Percentiles rank a stretch among this genome's conserved stretches.
Evolutionary conservation across 2,329 filamentous ascomycete genomes (phyloP).

Genomic region (Epichloe glyceriae): DNA sequence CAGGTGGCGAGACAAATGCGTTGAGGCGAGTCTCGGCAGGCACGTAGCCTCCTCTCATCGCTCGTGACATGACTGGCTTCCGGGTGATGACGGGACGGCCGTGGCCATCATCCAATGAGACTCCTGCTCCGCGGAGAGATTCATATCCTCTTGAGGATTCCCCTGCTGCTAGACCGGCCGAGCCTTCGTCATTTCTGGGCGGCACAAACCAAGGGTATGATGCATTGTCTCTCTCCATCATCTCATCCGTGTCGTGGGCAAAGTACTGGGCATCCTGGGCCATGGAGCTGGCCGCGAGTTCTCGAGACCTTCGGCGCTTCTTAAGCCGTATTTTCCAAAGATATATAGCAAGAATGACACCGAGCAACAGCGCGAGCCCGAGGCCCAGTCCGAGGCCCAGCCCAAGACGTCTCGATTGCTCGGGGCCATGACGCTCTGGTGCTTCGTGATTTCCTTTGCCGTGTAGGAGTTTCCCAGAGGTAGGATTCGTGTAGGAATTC

Average conservation of each 20-base stretch:
- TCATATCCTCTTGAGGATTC: slow-evolving; percentile 37
- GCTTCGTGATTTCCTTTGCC: slow-evolving; percentile 8
- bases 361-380: slow-evolving; percentile 31
- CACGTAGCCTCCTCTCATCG: slow-evolving; percentile 18
- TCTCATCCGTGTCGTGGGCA: slow-evolving; percentile 30
- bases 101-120: slow-evolving; percentile 15
- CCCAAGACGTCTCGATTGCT: slow-evolving; percentile 29
- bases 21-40: slow-evolving; percentile 17
- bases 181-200: not conserved
- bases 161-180: slow-evolving; percentile 10
- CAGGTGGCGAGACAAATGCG: slow-evolving; percentile 19
- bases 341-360: slow-evolving; percentile 33
- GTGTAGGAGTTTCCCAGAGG: slow-evolving; percentile 1
- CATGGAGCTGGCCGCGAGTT: slow-evolving; percentile 34
- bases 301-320: slow-evolving; percentile 23
- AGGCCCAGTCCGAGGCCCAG: slow-evolving; percentile 54
- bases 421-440: slow-evolving; percentile 10
- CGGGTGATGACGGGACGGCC: slow-evolving; percentile 20
- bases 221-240: slow-evolving; percentile 26
- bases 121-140: slow-evolving; percentile 25
- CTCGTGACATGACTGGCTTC: slow-evolving; percentile 19
- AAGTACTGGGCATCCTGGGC: slow-evolving; percentile 37
- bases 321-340: slow-evolving; percentile 35
- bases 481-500: slow-evolving; percentile 35
- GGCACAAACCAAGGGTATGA: not conserved